phyloP scores from a whole-genome alignment of 179 eudicot species.

The Spinacia oleracea region DNA sequence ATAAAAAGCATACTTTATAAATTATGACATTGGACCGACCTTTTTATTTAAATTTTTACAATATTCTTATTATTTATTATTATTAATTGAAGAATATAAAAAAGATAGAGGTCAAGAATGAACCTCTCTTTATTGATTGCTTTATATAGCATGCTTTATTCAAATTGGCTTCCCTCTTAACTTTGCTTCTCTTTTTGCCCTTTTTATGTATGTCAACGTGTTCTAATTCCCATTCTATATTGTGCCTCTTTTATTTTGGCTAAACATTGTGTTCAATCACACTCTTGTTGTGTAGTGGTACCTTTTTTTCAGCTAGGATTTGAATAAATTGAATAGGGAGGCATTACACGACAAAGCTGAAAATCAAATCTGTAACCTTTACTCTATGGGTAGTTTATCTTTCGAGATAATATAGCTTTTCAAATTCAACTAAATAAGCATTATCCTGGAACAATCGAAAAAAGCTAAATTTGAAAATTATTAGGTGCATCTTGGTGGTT shows the following conservation, averaged over 20 bases:
- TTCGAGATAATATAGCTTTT: too few relatives aligned
- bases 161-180: slow-evolving; percentile 3
- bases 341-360: too few relatives aligned
- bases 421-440: too few relatives aligned
- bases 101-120: slow-evolving; percentile 6
- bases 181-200: slow-evolving; percentile 6
- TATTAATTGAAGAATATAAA: not conserved
- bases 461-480: too few relatives aligned
- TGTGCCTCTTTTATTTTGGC: not conserved
- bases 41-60: not conserved
- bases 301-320: not conserved
- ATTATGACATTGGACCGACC: not conserved
- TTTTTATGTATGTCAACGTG: slow-evolving; percentile 13
- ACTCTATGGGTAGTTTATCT: too few relatives aligned
- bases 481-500: too few relatives aligned
- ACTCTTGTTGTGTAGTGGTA: not conserved
- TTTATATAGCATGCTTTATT: slow-evolving; percentile 13
- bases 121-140: not conserved
- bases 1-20: not conserved
- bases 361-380: too few relatives aligned
- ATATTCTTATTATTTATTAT: not conserved
- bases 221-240: not conserved
- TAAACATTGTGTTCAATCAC: not conserved
- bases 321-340: not conserved
- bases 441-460: too few relatives aligned